phyloP scores from a whole-genome alignment of 495 filamentous ascomycete genomes.

The Annulohypoxylon nitens region DNA sequence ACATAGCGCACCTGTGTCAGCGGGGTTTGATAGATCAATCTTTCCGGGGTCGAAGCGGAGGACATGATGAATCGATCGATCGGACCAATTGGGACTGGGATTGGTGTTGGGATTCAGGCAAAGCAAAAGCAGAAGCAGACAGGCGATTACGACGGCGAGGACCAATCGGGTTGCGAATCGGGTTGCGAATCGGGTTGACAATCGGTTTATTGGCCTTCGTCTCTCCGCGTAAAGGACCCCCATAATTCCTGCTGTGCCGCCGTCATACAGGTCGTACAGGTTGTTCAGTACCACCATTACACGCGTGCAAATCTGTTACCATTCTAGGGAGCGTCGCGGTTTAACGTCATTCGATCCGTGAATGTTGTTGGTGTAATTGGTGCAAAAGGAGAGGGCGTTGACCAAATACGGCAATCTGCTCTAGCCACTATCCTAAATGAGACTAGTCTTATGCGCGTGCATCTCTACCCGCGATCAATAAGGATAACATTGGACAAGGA shows the following conservation, averaged over 20 bases:
- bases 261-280: not conserved
- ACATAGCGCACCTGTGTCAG: constrained; percentile 51
- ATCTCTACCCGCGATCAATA: no score
- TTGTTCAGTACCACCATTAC: no score
- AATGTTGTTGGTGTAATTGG: not conserved
- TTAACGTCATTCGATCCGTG: not conserved
- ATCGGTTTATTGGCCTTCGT: constrained; percentile 26
- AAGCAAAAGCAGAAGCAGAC: constrained; percentile 37
- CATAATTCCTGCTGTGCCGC: not conserved
- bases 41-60: constrained; percentile 31
- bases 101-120: constrained; percentile 43
- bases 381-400: constrained; percentile 8
- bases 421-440: not conserved
- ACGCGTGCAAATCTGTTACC: not conserved
- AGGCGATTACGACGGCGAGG: constrained; percentile 14
- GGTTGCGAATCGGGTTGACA: constrained; percentile 16
- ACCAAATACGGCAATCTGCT: constrained; percentile 10
- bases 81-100: constrained; percentile 41
- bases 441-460: not conserved
- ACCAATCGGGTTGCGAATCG: constrained; percentile 20
- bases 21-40: constrained; percentile 32
- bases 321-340: not conserved
- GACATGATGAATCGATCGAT: constrained; percentile 44
- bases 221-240: constrained; percentile 17
- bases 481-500: no score